Percentiles rank a stretch among this genome's conserved stretches.
Evolutionary conservation across 2,329 filamentous ascomycete genomes (phyloP).

Genomic region (Blumeria graminis): DNA sequence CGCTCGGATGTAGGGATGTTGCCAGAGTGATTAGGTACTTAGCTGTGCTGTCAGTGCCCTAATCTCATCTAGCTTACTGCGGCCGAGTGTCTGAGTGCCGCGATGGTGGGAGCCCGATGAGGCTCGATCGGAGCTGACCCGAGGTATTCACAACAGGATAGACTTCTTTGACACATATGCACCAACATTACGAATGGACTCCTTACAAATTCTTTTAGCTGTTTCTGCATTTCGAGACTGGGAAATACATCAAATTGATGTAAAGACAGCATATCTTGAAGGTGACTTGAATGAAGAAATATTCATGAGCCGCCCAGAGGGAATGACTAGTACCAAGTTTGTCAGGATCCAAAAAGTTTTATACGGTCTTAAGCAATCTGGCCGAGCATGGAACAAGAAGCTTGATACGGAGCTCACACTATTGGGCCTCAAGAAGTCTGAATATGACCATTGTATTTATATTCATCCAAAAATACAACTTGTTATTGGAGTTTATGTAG

Average conservation of each 20-base stretch:
- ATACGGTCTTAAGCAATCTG: neutral
- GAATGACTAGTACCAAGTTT: neutral
- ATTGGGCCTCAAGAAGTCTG: neutral
- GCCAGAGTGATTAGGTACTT: too few species aligned
- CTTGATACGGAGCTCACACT: neutral
- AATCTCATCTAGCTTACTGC: too few species aligned
- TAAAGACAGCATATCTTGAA: neutral
- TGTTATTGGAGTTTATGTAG: neutral
- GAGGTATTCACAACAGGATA: too few species aligned
- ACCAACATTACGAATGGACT: neutral
- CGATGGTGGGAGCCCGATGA: too few species aligned
- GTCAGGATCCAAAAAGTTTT: neutral
- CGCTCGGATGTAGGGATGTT: too few species aligned
- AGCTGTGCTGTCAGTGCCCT: too few species aligned
- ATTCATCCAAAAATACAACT: neutral
- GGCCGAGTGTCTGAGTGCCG: too few species aligned
- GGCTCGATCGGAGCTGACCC: too few species aligned
- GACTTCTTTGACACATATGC: neutral
- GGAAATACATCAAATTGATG: neutral
- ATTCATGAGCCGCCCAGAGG: neutral
- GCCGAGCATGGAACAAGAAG: neutral
- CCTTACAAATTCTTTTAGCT: neutral
- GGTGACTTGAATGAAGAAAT: neutral
- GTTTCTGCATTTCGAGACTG: neutral
- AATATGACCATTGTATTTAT: neutral